A percentile compares a stretch with the other conserved stretches of the same genome.
phyloP scores from a whole-genome alignment of 805 yeast genomes.

The Ogataea nitratoaversa region DNA sequence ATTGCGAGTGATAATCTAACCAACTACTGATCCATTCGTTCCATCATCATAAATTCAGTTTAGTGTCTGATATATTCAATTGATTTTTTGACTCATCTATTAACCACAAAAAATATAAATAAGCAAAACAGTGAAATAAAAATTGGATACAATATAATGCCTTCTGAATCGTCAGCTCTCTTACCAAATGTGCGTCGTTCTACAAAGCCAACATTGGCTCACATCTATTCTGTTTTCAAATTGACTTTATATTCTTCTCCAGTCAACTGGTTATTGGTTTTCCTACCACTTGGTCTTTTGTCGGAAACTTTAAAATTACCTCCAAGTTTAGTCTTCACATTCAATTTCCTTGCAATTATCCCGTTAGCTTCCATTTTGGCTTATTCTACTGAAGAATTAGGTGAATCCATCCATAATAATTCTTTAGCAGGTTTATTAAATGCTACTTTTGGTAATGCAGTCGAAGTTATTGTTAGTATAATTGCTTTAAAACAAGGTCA shows the following conservation, averaged over 20 bases:
- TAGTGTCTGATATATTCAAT: no score
- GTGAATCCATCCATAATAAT: constrained; percentile 77
- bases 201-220: not conserved
- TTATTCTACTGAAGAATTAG: constrained; percentile 88
- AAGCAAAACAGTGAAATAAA: no score
- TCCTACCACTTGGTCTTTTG: constrained; percentile 86
- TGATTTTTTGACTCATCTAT: no score
- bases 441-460: constrained; percentile 98
- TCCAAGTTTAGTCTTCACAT: constrained; percentile 52
- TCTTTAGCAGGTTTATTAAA: constrained; percentile 91
- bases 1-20: no score
- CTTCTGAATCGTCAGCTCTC: constrained; percentile 1
- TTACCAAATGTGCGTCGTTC: constrained; percentile 1
- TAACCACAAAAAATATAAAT: no score
- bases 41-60: no score
- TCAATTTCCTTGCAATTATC: constrained; percentile 85
- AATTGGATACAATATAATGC: no score
- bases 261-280: constrained; percentile 69
- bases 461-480: constrained; percentile 89
- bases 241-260: constrained; percentile 36
- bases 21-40: no score
- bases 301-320: constrained; percentile 60
- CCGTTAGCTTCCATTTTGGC: constrained; percentile 91
- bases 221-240: constrained; percentile 3
- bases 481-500: constrained; percentile 85